Percentiles rank a stretch among this genome's conserved stretches.
These are phyloP conservation scores for Parasarocladium wereldwijsianum DNA, from an alignment of 2,329 filamentous ascomycete genomes.

Conservation along the genomic window DNA sequence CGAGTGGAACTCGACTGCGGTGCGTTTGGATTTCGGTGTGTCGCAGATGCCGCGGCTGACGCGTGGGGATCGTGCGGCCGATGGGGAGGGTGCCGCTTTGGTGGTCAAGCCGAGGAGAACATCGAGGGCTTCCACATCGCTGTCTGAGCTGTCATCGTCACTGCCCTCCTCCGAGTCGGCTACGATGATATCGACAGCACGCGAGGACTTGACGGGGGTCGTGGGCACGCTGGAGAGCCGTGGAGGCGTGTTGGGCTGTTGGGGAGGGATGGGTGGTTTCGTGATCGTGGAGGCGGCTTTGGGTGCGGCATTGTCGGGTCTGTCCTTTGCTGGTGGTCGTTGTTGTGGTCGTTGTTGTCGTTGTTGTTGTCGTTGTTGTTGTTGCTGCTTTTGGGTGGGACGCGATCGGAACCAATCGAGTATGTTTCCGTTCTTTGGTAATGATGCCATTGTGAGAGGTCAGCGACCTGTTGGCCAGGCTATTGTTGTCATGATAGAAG, in stretches of 20 bases:
- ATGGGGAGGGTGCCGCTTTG: neutral
- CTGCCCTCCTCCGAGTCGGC: constrained; percentile 37
- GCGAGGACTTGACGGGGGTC: neutral
- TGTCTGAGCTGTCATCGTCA: constrained; percentile 32
- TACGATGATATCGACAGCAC: constrained; percentile 2
- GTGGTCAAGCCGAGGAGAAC: constrained; percentile 21
- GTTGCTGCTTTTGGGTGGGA: no score
- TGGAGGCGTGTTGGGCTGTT: no score
- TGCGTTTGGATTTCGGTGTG: constrained; percentile 34
- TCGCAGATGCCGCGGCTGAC: constrained; percentile 12
- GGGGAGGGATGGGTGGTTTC: neutral
- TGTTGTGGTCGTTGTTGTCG: neutral
- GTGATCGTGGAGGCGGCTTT: neutral
- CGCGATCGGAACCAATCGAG: no score
- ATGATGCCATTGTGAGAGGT: no score
- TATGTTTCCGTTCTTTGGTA: no score
- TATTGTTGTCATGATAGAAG: no score
- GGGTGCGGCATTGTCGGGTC: neutral
- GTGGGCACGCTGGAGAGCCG: no score
- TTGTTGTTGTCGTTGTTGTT: neutral
- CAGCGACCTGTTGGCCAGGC: no score
- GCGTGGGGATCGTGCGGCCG: constrained; percentile 3
- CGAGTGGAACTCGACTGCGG: constrained; percentile 21
- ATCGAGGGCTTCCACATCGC: constrained; percentile 44
- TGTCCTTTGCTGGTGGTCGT: neutral